A percentile compares a stretch with the other conserved stretches of the same genome.
Conservation (phyloP, 1,139 yeast species). For the Dujonia santamariae region DNA sequence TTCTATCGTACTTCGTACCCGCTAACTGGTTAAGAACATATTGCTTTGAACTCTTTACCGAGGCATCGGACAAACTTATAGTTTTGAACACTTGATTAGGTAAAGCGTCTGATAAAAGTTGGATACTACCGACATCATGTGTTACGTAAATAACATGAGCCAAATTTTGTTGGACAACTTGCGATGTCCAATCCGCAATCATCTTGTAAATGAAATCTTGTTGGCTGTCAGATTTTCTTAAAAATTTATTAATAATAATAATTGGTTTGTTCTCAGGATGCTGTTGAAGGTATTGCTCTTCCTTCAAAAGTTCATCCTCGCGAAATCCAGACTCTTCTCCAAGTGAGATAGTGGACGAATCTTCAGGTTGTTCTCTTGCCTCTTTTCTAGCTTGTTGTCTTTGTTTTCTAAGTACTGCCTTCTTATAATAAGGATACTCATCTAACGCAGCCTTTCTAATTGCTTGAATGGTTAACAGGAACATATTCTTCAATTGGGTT, state of each 20-base stretch:
- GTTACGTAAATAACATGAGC: conserved; percentile 91
- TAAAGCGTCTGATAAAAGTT: conserved; percentile 61
- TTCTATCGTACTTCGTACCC: conserved; percentile 18
- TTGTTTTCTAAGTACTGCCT: conserved; percentile 18
- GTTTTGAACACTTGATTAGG: conserved; percentile 87
- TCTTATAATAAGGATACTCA: conserved; percentile 34
- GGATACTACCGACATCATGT: conserved; percentile 77
- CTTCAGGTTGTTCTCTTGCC: conserved; percentile 7
- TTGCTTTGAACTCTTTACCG: conserved; percentile 62
- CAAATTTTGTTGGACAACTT: conserved; percentile 66
- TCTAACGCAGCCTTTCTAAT: conserved; percentile 62
- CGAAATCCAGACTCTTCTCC: conserved; percentile 42
- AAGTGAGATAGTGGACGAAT: conserved; percentile 11
- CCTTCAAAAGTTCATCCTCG: conserved; percentile 43
- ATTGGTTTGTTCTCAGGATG: conserved; percentile 89
- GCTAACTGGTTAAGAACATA: conserved; percentile 65
- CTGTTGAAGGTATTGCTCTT: conserved; percentile 79
- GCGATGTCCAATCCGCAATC: conserved; percentile 87
- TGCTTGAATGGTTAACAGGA: conserved; percentile 70
- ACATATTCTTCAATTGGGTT: conserved; percentile 77
- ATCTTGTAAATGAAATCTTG: conserved; percentile 72
- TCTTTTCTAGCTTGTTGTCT: conserved; percentile 19
- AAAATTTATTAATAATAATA: conserved; percentile 73
- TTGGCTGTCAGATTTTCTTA: conserved; percentile 50
- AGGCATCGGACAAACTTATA: conserved; percentile 77